Evolutionary conservation across 1,139 yeast genomes (phyloP).

Genomic region (Blastobotrys buckinghamii): DNA sequence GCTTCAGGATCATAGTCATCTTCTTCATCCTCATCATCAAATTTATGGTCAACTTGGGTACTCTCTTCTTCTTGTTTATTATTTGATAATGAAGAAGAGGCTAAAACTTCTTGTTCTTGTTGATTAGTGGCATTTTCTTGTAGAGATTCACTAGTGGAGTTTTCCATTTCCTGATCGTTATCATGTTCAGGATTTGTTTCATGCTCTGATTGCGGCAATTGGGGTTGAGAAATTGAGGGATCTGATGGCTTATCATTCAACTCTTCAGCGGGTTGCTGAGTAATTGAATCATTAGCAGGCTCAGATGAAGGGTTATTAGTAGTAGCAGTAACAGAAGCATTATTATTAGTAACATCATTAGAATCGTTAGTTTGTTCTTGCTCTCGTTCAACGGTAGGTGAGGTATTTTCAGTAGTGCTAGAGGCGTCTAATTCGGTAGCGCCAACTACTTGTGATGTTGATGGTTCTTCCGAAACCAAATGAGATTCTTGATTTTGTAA

Average conservation of each 20-base stretch:
- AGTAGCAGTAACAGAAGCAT: too few species aligned
- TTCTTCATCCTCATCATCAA: constrained; percentile 4
- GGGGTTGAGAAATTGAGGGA: background rate
- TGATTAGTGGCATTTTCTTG: too few species aligned
- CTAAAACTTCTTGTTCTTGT: too few species aligned
- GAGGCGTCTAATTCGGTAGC: too few species aligned
- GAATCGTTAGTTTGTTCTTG: background rate
- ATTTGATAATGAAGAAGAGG: background rate
- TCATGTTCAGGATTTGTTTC: background rate
- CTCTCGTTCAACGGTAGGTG: too few species aligned
- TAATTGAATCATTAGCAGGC: background rate
- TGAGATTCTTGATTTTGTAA: background rate
- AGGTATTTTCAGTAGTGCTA: too few species aligned
- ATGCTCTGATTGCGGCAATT: background rate
- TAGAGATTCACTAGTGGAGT: too few species aligned
- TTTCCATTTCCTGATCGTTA: too few species aligned
- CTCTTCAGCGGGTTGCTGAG: background rate
- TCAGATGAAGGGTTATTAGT: background rate
- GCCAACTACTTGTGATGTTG: too few species aligned
- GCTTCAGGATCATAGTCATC: constrained; percentile 11
- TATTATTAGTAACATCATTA: background rate
- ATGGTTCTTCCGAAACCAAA: background rate
- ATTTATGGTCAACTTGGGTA: background rate
- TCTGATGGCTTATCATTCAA: background rate
- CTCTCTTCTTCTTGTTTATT: background rate